A percentile compares a stretch with the other conserved stretches of the same genome.
Conservation (phyloP, 192 early-diverging fungal species). For the Anaeromyces robustus region DNA sequence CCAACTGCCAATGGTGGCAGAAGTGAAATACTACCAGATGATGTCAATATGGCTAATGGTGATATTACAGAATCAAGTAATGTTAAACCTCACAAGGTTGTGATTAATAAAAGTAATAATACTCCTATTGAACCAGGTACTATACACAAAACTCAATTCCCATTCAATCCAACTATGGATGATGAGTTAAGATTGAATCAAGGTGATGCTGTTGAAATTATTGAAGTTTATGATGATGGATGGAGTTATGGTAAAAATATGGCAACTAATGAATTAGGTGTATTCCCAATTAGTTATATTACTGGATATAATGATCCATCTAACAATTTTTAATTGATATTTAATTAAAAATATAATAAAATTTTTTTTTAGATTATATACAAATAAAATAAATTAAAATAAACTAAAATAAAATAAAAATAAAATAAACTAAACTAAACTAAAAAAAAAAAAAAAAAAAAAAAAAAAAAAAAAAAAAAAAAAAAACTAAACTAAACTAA, state of each 20-base stretch:
- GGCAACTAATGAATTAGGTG: background rate
- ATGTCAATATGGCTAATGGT: background rate
- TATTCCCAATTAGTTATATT: background rate
- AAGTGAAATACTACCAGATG: background rate
- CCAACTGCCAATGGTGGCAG: background rate
- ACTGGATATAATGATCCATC: background rate
- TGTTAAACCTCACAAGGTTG: background rate
- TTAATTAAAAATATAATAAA: background rate
- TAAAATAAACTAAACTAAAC: no score
- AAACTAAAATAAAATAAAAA: no score
- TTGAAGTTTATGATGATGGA: conserved; percentile 16
- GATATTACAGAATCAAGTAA: background rate
- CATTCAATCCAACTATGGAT: conserved; percentile 8
- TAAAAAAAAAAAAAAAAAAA: no score
- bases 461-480: no score
- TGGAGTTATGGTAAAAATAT: conserved; percentile 7
- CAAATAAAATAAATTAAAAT: no score
- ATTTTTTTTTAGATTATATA: no score
- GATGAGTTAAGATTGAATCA: conserved; percentile 12
- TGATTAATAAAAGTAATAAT: background rate
- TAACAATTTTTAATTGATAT: background rate
- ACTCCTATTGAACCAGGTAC: background rate
- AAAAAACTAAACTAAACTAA: no score
- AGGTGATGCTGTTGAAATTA: conserved; percentile 15
- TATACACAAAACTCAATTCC: background rate